These are phyloP conservation scores for Amanita pallidorosea DNA, from an alignment of 768 basidiomycete species.

Conservation along the genomic window DNA sequence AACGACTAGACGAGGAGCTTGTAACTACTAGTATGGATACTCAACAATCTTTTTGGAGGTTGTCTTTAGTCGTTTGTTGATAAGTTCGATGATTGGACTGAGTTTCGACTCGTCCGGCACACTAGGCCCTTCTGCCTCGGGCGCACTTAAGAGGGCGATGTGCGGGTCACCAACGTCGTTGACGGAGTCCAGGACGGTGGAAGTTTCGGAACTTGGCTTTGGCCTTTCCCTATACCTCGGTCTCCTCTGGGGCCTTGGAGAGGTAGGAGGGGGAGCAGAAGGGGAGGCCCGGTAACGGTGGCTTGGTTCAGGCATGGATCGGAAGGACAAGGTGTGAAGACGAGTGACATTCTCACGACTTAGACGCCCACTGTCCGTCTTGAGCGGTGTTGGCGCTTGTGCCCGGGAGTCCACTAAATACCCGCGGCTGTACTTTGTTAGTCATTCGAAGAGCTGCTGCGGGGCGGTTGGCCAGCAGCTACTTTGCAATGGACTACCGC, in stretches of 20 bases:
- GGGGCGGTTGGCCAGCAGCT: too few relatives aligned
- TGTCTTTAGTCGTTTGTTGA: slow-evolving; percentile 68
- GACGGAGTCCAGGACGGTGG: not conserved
- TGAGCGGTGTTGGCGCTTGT: too few relatives aligned
- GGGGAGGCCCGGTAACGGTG: slow-evolving; percentile 42
- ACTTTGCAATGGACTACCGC: too few relatives aligned
- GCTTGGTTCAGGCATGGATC: slow-evolving; percentile 22
- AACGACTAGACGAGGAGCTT: not conserved
- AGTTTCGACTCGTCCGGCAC: slow-evolving; percentile 42
- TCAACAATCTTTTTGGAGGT: slow-evolving; percentile 79
- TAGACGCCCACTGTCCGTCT: too few relatives aligned
- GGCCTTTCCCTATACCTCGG: slow-evolving; percentile 40
- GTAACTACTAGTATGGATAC: slow-evolving; percentile 7
- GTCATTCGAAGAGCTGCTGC: too few relatives aligned
- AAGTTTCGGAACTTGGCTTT: slow-evolving; percentile 28
- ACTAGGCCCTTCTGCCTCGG: slow-evolving; percentile 29
- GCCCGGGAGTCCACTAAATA: too few relatives aligned
- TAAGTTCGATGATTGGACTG: slow-evolving; percentile 68
- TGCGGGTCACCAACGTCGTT: slow-evolving; percentile 30
- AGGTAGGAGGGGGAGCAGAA: slow-evolving; percentile 58
- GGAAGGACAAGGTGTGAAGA: not conserved
- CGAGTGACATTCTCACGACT: not conserved
- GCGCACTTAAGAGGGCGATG: slow-evolving; percentile 28
- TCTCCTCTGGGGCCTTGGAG: slow-evolving; percentile 62
- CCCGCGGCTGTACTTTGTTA: too few relatives aligned